Evolutionary conservation across 257 asterid species (phyloP).

Genomic region (Phtheirospermum japonicum): DNA sequence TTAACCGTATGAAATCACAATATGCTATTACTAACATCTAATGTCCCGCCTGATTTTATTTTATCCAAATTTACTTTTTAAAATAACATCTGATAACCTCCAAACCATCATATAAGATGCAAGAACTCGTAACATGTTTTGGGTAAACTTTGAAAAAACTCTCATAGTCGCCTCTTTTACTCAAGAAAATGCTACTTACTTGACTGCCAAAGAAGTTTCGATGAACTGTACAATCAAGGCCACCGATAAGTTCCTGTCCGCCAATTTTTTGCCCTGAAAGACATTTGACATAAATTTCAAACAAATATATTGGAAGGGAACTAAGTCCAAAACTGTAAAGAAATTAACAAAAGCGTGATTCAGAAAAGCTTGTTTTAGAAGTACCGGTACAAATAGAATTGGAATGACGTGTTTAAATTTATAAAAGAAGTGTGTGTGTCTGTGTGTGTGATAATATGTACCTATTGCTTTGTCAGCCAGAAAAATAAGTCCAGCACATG

Average conservation of each 20-base stretch:
- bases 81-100: slow-evolving; percentile 1
- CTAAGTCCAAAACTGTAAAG: neutral
- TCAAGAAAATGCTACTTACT: slow-evolving; percentile 38
- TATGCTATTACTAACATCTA: neutral
- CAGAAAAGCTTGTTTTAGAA: neutral
- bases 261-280: slow-evolving; percentile 84
- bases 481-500: slow-evolving; percentile 97
- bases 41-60: neutral
- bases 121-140: neutral
- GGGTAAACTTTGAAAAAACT: neutral
- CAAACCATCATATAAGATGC: neutral
- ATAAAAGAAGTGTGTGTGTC: too few relatives aligned
- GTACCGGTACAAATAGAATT: too few relatives aligned
- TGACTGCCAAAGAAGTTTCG: slow-evolving; percentile 93
- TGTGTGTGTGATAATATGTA: too few relatives aligned
- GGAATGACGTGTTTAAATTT: too few relatives aligned
- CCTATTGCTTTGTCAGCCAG: slow-evolving; percentile 88
- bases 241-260: slow-evolving; percentile 94
- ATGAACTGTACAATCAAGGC: slow-evolving; percentile 90
- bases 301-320: slow-evolving; percentile 1
- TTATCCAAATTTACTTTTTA: neutral
- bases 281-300: slow-evolving; percentile 23
- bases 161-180: slow-evolving; percentile 4
- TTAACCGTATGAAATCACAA: neutral
- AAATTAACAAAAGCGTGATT: neutral